Conservation (phyloP, 441 rosid species). For the Cnidoscolus chayamansa region DNA sequence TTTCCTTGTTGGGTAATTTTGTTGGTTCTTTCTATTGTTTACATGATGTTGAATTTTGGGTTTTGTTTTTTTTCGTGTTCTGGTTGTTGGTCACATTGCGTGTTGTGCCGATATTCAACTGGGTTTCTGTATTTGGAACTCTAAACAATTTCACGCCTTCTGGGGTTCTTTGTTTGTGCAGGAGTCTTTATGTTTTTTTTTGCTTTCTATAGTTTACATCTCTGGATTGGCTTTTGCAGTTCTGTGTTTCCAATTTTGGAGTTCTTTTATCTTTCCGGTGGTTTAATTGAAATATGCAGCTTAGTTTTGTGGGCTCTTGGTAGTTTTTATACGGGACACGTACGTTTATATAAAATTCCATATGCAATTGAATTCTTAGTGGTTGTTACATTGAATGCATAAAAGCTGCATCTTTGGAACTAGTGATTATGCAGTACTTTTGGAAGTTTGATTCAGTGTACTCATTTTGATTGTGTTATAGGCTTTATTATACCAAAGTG, state of each 20-base stretch:
- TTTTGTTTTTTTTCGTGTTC: constrained; percentile 4
- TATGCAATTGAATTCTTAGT: constrained; percentile 7
- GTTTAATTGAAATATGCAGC: constrained; percentile 8
- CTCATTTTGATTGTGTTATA: constrained; percentile 22
- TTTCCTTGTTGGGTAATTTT: constrained; percentile 75
- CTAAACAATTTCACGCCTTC: not conserved
- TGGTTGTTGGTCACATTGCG: not conserved
- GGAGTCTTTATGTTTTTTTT: not conserved
- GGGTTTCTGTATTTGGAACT: not conserved
- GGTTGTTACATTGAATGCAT: not conserved
- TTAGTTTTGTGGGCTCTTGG: constrained; percentile 2
- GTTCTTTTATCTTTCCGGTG: not conserved
- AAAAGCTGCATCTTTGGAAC: not conserved
- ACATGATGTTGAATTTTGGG: not conserved
- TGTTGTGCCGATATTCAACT: not conserved
- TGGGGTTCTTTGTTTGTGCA: not conserved
- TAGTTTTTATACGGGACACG: not conserved
- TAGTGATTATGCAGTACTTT: not conserved
- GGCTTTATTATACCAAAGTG: constrained; percentile 78
- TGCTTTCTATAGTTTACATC: too few species aligned
- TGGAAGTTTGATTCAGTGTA: not conserved
- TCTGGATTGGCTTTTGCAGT: too few species aligned
- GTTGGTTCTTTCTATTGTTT: not conserved
- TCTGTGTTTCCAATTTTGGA: constrained; percentile 2
- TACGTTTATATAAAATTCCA: not conserved